Evolutionary conservation across 2,329 filamentous ascomycete species (phyloP).

Genomic region (Colletotrichum theobromicola): DNA sequence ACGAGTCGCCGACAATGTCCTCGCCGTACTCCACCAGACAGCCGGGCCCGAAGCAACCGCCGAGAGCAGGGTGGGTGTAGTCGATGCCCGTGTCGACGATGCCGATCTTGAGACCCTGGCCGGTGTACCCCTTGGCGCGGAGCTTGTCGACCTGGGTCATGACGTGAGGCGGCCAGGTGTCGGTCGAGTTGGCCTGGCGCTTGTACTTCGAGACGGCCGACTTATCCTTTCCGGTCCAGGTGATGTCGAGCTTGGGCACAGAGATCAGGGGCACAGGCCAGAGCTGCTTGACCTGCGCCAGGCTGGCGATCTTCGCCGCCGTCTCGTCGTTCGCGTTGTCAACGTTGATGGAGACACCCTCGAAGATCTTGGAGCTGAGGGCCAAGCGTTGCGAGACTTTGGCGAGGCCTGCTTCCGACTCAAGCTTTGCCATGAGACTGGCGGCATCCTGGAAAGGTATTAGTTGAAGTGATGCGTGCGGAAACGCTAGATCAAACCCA

Average conservation of each 20-base stretch:
- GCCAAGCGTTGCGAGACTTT: constrained; percentile 23
- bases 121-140: constrained; percentile 50
- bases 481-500: constrained; percentile 28
- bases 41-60: constrained; percentile 51
- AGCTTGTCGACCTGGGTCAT: constrained; percentile 64
- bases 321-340: constrained; percentile 48
- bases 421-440: constrained; percentile 15
- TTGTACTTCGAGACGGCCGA: neutral
- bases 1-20: constrained; percentile 46
- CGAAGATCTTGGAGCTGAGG: constrained; percentile 33
- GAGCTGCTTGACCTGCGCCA: constrained; percentile 52
- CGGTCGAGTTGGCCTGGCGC: constrained; percentile 33
- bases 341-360: constrained; percentile 58
- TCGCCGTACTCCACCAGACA: constrained; percentile 48
- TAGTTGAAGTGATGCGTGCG: neutral
- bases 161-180: constrained; percentile 51
- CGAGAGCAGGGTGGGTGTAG: constrained; percentile 50
- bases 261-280: constrained; percentile 55
- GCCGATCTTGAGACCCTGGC: constrained; percentile 56
- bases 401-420: constrained; percentile 4
- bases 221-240: constrained; percentile 41
- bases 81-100: constrained; percentile 55
- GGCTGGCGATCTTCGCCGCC: constrained; percentile 40
- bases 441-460: neutral
- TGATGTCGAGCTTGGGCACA: constrained; percentile 40